Evolutionary conservation across 768 basidiomycete genomes (phyloP).

Genomic region (Termitomyces sp.): DNA sequence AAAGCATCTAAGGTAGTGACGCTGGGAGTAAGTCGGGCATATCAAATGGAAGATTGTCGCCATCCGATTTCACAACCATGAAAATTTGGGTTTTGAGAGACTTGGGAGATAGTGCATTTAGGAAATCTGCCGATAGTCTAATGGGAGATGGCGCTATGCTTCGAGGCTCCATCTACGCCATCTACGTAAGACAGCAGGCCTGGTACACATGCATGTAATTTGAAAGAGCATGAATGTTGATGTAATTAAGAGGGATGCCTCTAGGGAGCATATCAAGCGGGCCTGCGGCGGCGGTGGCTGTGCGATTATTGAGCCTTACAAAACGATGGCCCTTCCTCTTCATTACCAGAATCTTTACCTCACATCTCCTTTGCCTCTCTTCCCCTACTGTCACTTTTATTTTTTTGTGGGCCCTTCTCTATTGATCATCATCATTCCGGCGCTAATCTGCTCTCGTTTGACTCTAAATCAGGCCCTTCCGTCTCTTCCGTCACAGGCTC

Average conservation of each 20-base stretch:
- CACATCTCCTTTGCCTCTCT: slow-evolving; percentile 14
- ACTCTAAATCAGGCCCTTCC: slow-evolving; percentile 10
- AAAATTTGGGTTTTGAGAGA: neutral
- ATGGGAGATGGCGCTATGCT: neutral
- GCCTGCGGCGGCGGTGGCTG: slow-evolving; percentile 18
- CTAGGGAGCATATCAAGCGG: neutral
- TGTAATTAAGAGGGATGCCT: slow-evolving; percentile 2
- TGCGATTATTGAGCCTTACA: slow-evolving; percentile 10
- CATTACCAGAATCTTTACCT: slow-evolving; percentile 10
- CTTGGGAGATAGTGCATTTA: neutral
- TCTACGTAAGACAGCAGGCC: neutral
- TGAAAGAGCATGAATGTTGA: slow-evolving; percentile 7
- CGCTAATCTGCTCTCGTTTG: neutral
- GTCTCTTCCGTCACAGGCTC: slow-evolving; percentile 12
- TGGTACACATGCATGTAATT: slow-evolving; percentile 4
- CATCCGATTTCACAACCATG: slow-evolving; percentile 4
- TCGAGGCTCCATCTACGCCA: neutral
- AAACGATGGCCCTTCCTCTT: slow-evolving; percentile 12
- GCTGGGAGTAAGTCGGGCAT: slow-evolving; percentile 1
- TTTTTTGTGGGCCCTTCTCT: slow-evolving; percentile 12
- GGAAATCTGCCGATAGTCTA: neutral
- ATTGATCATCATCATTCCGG: slow-evolving; percentile 13
- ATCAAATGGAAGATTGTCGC: slow-evolving; percentile 18
- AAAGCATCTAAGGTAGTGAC: slow-evolving; percentile 1
- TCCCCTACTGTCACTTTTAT: slow-evolving; percentile 12